Base-by-base conservation (phyloP, 2,329 filamentous ascomycete species). In the Hypoxylon sp. region DNA sequence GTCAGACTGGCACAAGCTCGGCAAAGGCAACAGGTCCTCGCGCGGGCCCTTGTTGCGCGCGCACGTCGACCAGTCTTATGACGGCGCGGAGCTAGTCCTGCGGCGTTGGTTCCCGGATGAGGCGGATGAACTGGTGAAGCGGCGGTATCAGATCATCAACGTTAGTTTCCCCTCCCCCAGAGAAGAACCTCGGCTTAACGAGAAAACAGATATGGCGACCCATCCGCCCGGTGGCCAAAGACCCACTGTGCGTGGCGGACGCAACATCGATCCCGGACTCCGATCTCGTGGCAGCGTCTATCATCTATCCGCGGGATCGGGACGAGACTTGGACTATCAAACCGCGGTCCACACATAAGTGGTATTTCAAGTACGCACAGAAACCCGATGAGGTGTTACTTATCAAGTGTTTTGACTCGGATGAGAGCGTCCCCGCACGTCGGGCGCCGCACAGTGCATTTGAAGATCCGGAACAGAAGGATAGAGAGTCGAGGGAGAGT, bases 1-100 rank as follows among this genome's bases (percentile, higher is more conserved):
- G 6, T 79, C 81, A 2, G 76, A 83, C 62, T 94, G 91, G 90
- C 88, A 89, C 76, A 91, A 91, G 74, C 78, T 91, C 82, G 88
- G 89, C 82, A 61, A 89, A 84, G 25, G 90, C 87, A 89, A 86
- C 77, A 73, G 85, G 84, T 54, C 81, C 74, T 74, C 72, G 22
- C 73, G 75, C 7, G 76, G 76, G 4, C 77, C 77, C 17, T 54
- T 78, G 6, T 67, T 76, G n/a, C 70, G 76, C 20, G 74, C 75
- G 17, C 76, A 78, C 62, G 75, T 78, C 8, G 77, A 78, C 59
- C 76, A 86, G 74, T 84, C 83, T 7, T 85, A 84, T 73, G 68
- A 66, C 2, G 82, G 80, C 2, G 78, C 78, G 14, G 77, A 79
- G 61, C 61, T 79, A 0, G 76, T 81, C 20, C 77, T 82, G 27